Conservation (phyloP, 2,329 filamentous ascomycete species). For the Trichoderma pleuroti region DNA sequence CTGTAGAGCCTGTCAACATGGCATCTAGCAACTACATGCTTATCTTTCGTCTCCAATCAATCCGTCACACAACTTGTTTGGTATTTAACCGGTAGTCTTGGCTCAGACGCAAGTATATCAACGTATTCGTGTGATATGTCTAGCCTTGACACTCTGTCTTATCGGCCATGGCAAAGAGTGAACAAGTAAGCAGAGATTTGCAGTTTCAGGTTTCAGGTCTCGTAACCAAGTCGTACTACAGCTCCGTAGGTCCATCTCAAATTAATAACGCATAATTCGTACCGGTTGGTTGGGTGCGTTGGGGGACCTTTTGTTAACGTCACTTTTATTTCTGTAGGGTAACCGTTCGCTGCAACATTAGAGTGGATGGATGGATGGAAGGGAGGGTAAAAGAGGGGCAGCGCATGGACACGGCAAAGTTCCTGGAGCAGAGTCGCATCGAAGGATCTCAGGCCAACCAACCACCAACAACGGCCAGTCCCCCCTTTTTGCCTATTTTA, state of each 20-base stretch:
- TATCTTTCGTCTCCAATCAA: neutral
- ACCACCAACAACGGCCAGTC: neutral
- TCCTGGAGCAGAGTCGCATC: neutral
- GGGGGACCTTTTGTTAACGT: neutral
- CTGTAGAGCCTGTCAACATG: neutral
- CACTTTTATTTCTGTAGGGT: slow-evolving; percentile 1
- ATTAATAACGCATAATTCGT: slow-evolving; percentile 13
- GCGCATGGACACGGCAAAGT: neutral
- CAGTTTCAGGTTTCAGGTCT: neutral
- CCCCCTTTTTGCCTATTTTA: neutral
- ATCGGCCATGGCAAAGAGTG: neutral
- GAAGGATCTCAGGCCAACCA: neutral
- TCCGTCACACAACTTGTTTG: neutral
- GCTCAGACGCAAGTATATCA: too few relatives aligned
- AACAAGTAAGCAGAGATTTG: neutral
- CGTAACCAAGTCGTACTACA: neutral
- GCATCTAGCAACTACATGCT: neutral
- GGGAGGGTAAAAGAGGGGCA: slow-evolving; percentile 16
- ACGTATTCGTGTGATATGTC: too few relatives aligned
- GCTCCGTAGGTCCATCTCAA: neutral
- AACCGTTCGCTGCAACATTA: slow-evolving; percentile 8
- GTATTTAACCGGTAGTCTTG: neutral
- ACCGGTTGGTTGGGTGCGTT: slow-evolving; percentile 4
- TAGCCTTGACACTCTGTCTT: neutral
- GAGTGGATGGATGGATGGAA: slow-evolving; percentile 1